Conservation (phyloP, 495 filamentous ascomycete genomes). For the Penicillium longicatenatum region DNA sequence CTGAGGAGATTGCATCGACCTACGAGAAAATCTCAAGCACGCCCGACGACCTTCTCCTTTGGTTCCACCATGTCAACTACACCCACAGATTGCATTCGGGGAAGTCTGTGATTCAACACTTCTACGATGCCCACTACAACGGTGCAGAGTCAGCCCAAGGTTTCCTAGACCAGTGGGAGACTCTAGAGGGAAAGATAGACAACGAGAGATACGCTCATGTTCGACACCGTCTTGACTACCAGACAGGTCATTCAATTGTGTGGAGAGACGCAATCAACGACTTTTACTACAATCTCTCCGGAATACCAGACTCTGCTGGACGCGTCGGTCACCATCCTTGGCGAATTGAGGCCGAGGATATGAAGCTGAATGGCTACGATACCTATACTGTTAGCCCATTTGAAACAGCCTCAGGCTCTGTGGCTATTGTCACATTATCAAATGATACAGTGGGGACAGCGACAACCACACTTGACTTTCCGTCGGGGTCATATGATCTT, state of each 20-base stretch:
- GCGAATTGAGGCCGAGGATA: slow-evolving; percentile 66
- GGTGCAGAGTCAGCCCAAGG: slow-evolving; percentile 61
- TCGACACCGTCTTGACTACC: slow-evolving; percentile 58
- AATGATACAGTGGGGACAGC: slow-evolving; percentile 56
- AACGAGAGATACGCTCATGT: slow-evolving; percentile 60
- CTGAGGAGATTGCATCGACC: slow-evolving; percentile 53
- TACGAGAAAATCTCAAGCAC: slow-evolving; percentile 66
- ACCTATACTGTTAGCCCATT: slow-evolving; percentile 52
- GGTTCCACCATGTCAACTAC: slow-evolving; percentile 77
- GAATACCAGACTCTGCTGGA: slow-evolving; percentile 55
- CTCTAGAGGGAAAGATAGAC: slow-evolving; percentile 60
- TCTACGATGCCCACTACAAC: slow-evolving; percentile 71
- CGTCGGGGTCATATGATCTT: slow-evolving; percentile 59
- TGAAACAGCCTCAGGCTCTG: slow-evolving; percentile 53
- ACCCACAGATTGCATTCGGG: slow-evolving; percentile 64
- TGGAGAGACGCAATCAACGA: slow-evolving; percentile 67
- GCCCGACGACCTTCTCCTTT: slow-evolving; percentile 68
- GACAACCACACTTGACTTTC: slow-evolving; percentile 42
- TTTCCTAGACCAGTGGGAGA: slow-evolving; percentile 56
- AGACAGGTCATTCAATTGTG: slow-evolving; percentile 68
- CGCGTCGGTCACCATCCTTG: slow-evolving; percentile 61
- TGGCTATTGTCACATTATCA: slow-evolving; percentile 50
- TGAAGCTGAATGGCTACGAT: slow-evolving; percentile 58
- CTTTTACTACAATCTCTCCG: slow-evolving; percentile 61
- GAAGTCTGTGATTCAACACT: slow-evolving; percentile 74